Conservation (phyloP, 1,139 yeast species). For the Kazachstania sp. region DNA sequence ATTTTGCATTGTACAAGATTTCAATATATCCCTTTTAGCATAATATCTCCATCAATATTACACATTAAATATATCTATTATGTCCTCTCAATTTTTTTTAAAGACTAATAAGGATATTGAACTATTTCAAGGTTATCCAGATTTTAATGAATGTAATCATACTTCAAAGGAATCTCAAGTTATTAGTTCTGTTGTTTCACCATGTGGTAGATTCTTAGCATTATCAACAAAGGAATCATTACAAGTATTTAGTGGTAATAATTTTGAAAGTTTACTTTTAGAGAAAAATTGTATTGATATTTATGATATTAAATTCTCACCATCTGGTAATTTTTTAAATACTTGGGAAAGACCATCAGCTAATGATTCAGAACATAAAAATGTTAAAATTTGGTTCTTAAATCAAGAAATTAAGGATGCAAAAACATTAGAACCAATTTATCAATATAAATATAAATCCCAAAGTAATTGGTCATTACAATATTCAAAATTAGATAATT, state of each 20-base stretch:
- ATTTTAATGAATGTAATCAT: constrained; percentile 31
- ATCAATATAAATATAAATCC: constrained; percentile 67
- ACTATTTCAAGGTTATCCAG: constrained; percentile 33
- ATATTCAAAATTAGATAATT: constrained; percentile 30
- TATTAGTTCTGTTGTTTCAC: constrained; percentile 39
- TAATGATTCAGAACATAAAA: constrained; percentile 55
- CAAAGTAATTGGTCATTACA: constrained; percentile 69
- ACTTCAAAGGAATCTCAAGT: constrained; percentile 37
- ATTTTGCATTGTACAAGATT: no score
- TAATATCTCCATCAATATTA: no score
- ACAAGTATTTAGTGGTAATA: constrained; percentile 48
- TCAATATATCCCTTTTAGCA: no score
- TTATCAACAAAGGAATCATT: constrained; percentile 49
- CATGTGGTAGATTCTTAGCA: constrained; percentile 50
- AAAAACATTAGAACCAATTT: constrained; percentile 38
- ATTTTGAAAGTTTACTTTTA: constrained; percentile 37
- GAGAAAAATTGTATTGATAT: constrained; percentile 51
- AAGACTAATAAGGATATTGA: constrained; percentile 30
- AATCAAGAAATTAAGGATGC: constrained; percentile 22
- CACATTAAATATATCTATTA: no score
- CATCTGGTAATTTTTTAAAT: constrained; percentile 73
- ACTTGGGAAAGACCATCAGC: constrained; percentile 88
- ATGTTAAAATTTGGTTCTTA: constrained; percentile 67
- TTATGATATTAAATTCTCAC: constrained; percentile 78
- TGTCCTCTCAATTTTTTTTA: constrained; percentile 31